A percentile compares a stretch with the other conserved stretches of the same genome.
phyloP scores from a whole-genome alignment of 1,284 basidiomycete species.

The Inonotus hispidus region DNA sequence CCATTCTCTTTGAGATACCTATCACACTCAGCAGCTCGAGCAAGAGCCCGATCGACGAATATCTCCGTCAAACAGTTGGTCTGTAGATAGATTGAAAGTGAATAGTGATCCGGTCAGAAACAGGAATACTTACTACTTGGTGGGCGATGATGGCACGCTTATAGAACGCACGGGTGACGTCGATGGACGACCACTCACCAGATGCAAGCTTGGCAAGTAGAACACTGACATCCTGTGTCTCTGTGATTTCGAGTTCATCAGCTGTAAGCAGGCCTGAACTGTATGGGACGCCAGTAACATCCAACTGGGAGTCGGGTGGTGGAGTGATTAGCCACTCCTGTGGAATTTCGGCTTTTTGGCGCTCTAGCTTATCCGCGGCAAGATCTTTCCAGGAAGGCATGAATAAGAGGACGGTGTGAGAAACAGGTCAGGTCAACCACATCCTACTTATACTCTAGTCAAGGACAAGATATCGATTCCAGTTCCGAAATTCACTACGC shows the following conservation, averaged over 20 bases:
- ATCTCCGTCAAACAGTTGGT: constrained; percentile 71
- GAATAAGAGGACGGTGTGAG: not conserved
- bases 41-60: constrained; percentile 55
- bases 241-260: constrained; percentile 65
- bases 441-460: too few species aligned
- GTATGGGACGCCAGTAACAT: constrained; percentile 53
- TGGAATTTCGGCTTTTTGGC: constrained; percentile 53
- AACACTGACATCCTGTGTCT: constrained; percentile 41
- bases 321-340: constrained; percentile 47
- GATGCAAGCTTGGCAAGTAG: constrained; percentile 45
- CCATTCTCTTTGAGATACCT: constrained; percentile 45
- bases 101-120: not conserved
- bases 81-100: constrained; percentile 25
- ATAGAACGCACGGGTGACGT: constrained; percentile 70
- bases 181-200: constrained; percentile 53
- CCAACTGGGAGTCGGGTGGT: constrained; percentile 38
- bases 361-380: constrained; percentile 45
- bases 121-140: constrained; percentile 55
- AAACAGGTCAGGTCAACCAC: too few species aligned
- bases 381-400: constrained; percentile 42
- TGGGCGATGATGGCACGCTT: constrained; percentile 80
- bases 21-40: constrained; percentile 54
- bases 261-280: constrained; percentile 53
- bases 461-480: too few species aligned
- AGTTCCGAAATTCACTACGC: too few species aligned